These are phyloP conservation scores for Candida succiphila DNA, from an alignment of 805 yeast species.

Conservation along the genomic window DNA sequence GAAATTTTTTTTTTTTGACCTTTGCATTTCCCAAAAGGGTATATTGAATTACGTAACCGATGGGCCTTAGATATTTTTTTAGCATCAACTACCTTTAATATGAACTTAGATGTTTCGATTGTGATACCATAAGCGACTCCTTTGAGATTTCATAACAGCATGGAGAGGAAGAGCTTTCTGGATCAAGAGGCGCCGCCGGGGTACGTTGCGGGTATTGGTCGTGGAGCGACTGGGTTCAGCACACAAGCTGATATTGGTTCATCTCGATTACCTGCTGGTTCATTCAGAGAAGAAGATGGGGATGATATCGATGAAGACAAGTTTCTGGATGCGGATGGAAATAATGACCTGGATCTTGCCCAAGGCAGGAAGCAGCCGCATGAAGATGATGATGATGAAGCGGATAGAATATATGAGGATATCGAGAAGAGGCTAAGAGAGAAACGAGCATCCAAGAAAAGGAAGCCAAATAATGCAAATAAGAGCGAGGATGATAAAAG, in stretches of 20 bases:
- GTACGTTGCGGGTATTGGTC: slow-evolving; percentile 84
- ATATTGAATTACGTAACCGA: too few species aligned
- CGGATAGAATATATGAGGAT: slow-evolving; percentile 55
- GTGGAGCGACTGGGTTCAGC: slow-evolving; percentile 93
- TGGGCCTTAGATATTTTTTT: too few species aligned
- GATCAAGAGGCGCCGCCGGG: slow-evolving; percentile 85
- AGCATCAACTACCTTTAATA: too few species aligned
- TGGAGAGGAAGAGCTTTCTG: slow-evolving; percentile 56
- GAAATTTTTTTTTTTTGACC: too few species aligned
- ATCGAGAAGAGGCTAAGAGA: slow-evolving; percentile 46
- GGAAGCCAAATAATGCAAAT: slow-evolving; percentile 12
- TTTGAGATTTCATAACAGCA: too few species aligned
- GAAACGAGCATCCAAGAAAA: slow-evolving; percentile 6
- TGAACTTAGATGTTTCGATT: too few species aligned
- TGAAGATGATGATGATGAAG: slow-evolving; percentile 70
- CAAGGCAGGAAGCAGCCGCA: too few species aligned
- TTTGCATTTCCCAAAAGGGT: too few species aligned
- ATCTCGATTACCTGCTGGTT: slow-evolving; percentile 24
- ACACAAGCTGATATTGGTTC: slow-evolving; percentile 71
- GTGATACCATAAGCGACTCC: too few species aligned
- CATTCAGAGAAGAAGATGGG: slow-evolving; percentile 15
- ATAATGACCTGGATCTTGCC: slow-evolving; percentile 10
- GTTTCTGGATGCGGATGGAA: slow-evolving; percentile 18
- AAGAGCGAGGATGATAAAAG: slow-evolving; percentile 4
- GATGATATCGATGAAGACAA: slow-evolving; percentile 19